Evolutionary conservation across 2,329 filamentous ascomycete genomes (phyloP).

Genomic region (Venturia asperata): DNA sequence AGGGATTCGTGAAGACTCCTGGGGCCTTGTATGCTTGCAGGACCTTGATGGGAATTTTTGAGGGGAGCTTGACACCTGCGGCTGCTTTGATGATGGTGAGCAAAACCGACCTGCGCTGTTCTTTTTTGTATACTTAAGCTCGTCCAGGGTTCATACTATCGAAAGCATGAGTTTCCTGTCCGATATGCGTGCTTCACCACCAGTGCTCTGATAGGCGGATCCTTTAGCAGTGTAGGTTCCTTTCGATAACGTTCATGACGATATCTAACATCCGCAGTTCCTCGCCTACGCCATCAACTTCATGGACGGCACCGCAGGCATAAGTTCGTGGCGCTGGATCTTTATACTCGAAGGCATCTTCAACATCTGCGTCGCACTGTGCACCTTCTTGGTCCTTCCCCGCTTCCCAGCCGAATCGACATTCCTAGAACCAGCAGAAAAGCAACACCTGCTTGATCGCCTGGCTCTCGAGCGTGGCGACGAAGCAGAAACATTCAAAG

Average conservation of each 20-base stretch:
- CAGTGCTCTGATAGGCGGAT: conserved; percentile 34
- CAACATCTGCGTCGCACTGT: conserved; percentile 25
- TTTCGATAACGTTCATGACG: not conserved
- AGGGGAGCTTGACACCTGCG: conserved; percentile 34
- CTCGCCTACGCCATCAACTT: conserved; percentile 34
- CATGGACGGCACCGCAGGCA: conserved; percentile 28
- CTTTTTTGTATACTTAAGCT: not conserved
- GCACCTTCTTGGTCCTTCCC: conserved; percentile 30
- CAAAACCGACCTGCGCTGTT: not conserved
- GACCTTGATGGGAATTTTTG: conserved; percentile 35
- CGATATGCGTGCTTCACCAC: conserved; percentile 37
- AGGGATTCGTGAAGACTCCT: conserved; percentile 32
- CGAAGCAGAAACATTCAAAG: conserved; percentile 20
- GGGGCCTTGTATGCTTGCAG: conserved; percentile 30
- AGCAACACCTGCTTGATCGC: conserved; percentile 37
- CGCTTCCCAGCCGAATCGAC: conserved; percentile 39
- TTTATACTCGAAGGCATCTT: conserved; percentile 29
- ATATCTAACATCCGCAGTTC: conserved; percentile 22
- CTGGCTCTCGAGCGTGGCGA: conserved; percentile 38
- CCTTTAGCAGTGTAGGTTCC: conserved; percentile 30
- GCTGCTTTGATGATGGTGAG: conserved; percentile 29
- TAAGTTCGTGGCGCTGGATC: conserved; percentile 30
- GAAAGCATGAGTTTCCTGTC: conserved; percentile 38
- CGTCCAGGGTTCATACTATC: conserved; percentile 32
- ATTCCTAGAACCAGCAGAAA: conserved; percentile 42